A percentile compares a stretch with the other conserved stretches of the same genome.
Conservation (phyloP, 768 basidiomycete species). For the Mycena alexandri region DNA sequence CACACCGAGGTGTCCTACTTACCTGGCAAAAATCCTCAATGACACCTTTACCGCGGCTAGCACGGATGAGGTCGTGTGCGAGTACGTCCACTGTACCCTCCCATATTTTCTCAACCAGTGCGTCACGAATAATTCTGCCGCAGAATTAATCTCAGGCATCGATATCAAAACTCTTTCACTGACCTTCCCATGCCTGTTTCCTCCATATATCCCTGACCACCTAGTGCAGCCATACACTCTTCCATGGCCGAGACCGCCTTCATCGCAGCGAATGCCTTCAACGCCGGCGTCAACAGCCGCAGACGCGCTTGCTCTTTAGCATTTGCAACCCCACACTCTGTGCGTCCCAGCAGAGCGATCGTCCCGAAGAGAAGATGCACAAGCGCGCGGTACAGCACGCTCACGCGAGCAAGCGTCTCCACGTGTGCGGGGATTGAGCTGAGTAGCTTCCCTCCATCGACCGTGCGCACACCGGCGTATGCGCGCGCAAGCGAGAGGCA, state of each 20-base stretch:
- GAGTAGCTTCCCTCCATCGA: constrained; percentile 63
- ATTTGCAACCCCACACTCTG: constrained; percentile 67
- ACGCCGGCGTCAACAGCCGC: constrained; percentile 75
- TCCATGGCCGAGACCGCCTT: constrained; percentile 74
- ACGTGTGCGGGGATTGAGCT: constrained; percentile 73
- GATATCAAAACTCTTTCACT: constrained; percentile 15
- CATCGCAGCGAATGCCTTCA: constrained; percentile 79
- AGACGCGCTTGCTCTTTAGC: constrained; percentile 65
- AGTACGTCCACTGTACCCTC: constrained; percentile 81
- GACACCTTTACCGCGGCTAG: constrained; percentile 56
- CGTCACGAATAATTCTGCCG: constrained; percentile 70
- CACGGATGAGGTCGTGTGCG: constrained; percentile 74
- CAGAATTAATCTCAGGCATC: background rate
- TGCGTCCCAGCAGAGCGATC: constrained; percentile 69
- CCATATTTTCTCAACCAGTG: constrained; percentile 86
- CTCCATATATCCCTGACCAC: constrained; percentile 88
- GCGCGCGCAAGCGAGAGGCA: constrained; percentile 75
- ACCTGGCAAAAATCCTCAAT: constrained; percentile 66
- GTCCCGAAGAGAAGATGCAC: constrained; percentile 73
- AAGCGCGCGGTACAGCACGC: constrained; percentile 74
- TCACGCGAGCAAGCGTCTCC: constrained; percentile 70
- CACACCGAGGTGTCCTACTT: background rate
- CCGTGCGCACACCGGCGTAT: constrained; percentile 70
- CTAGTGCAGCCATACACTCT: constrained; percentile 79
- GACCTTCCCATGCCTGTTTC: constrained; percentile 78